phyloP scores from a whole-genome alignment of 2,329 filamentous ascomycete species.

The Beauveria scarabaeidicola region DNA sequence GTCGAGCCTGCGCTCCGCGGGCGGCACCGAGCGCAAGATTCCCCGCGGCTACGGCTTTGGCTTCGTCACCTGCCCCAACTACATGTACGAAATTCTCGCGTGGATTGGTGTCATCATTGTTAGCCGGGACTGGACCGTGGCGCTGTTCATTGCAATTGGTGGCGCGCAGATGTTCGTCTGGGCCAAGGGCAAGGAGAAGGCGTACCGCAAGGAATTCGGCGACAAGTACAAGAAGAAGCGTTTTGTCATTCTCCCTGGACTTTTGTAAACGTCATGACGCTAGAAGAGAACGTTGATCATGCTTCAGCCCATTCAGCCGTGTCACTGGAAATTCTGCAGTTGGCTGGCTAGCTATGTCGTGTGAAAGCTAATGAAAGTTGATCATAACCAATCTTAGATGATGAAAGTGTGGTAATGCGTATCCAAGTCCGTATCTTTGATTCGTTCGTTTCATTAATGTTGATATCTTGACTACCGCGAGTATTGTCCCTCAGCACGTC shows the following conservation, averaged over 20 bases:
- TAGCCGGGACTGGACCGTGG: constrained; percentile 69
- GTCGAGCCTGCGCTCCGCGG: constrained; percentile 64
- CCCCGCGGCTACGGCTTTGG: constrained; percentile 77
- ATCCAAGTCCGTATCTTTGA: neutral
- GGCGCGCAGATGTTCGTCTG: constrained; percentile 74
- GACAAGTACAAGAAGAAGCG: constrained; percentile 95
- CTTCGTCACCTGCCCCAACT: constrained; percentile 92
- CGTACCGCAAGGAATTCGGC: constrained; percentile 84
- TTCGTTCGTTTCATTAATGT: neutral
- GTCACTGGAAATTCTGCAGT: neutral
- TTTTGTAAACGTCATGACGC: constrained; percentile 45
- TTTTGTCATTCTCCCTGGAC: constrained; percentile 70
- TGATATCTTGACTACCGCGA: neutral
- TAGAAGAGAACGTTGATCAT: neutral
- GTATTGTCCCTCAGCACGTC: constrained; percentile 14
- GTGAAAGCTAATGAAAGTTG: neutral
- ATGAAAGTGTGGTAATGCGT: neutral
- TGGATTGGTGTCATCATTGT: constrained; percentile 79
- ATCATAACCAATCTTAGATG: neutral
- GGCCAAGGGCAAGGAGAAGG: constrained; percentile 85
- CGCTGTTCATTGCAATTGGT: constrained; percentile 67
- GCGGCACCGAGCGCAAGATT: constrained; percentile 80
- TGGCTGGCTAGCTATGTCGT: neutral
- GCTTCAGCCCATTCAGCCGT: neutral
- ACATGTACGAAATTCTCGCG: constrained; percentile 82